These are phyloP conservation scores for Mycosphaerelloides madeirae DNA, from an alignment of 2,329 filamentous ascomycete genomes.

Conservation along the genomic window DNA sequence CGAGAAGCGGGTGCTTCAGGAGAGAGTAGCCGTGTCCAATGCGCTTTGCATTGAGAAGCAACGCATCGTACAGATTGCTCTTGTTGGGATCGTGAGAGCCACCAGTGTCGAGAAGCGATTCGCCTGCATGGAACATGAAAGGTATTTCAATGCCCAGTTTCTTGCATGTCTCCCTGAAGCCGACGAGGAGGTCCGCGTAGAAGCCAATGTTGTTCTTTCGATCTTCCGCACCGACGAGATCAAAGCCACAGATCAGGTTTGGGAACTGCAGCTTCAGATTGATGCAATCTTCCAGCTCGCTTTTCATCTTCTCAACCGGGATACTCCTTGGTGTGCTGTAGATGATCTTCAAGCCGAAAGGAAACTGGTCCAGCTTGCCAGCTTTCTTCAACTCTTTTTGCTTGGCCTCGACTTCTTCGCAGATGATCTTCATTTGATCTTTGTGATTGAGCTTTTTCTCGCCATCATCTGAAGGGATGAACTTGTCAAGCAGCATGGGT, in stretches of 20 bases:
- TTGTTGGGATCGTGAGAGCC: slow-evolving; percentile 53
- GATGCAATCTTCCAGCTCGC: slow-evolving; percentile 58
- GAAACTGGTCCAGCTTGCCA: slow-evolving; percentile 45
- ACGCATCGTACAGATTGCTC: slow-evolving; percentile 64
- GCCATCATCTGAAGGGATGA: slow-evolving; percentile 57
- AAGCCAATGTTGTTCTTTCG: slow-evolving; percentile 55
- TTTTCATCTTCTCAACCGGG: slow-evolving; percentile 41
- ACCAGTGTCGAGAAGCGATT: slow-evolving; percentile 62
- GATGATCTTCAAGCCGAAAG: slow-evolving; percentile 62
- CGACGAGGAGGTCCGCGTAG: slow-evolving; percentile 54
- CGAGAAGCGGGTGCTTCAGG: slow-evolving; percentile 61
- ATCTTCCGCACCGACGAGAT: slow-evolving; percentile 65
- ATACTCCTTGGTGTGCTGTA: slow-evolving; percentile 67
- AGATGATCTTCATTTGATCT: slow-evolving; percentile 58
- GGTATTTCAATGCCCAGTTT: slow-evolving; percentile 54
- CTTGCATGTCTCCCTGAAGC: slow-evolving; percentile 53
- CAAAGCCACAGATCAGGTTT: slow-evolving; percentile 63
- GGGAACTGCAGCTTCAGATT: slow-evolving; percentile 54
- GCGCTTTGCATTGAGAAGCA: slow-evolving; percentile 61
- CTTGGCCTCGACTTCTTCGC: slow-evolving; percentile 51
- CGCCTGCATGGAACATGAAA: slow-evolving; percentile 72
- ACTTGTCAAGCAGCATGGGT: slow-evolving; percentile 65
- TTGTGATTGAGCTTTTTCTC: slow-evolving; percentile 48
- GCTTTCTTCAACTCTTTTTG: slow-evolving; percentile 36
- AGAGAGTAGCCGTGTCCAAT: slow-evolving; percentile 72